phyloP scores from a whole-genome alignment of 495 filamentous ascomycete genomes.

The Trichoderma virens region DNA sequence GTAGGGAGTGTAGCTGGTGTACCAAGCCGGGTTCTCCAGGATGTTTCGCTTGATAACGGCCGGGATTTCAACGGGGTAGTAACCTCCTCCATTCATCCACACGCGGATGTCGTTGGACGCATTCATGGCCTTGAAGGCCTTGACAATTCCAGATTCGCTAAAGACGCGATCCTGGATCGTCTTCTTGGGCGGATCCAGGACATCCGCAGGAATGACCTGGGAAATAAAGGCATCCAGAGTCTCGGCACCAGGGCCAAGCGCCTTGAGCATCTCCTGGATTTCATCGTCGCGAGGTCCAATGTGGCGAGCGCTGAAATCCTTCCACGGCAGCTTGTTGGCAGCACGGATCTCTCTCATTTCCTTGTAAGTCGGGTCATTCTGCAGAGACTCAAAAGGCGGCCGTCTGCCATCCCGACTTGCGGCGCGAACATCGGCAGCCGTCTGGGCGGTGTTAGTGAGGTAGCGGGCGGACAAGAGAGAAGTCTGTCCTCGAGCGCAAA shows the following conservation, averaged over 20 bases:
- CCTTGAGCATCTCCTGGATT: constrained; percentile 70
- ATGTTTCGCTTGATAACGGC: constrained; percentile 93
- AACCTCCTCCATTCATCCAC: constrained; percentile 80
- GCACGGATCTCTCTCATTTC: neutral
- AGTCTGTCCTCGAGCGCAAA: neutral
- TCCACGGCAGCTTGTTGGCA: constrained; percentile 14
- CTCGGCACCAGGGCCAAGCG: constrained; percentile 64
- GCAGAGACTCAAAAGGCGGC: neutral
- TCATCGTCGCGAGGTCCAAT: constrained; percentile 79
- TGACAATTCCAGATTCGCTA: neutral
- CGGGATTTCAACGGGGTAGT: constrained; percentile 78
- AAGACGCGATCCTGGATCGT: constrained; percentile 14
- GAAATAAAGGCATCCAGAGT: constrained; percentile 81
- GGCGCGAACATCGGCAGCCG: neutral
- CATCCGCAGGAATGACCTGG: constrained; percentile 76
- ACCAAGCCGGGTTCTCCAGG: constrained; percentile 92
- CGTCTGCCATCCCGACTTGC: neutral
- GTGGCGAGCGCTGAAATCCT: constrained; percentile 78
- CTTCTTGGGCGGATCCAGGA: constrained; percentile 46
- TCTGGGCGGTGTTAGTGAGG: neutral
- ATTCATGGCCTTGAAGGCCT: constrained; percentile 32
- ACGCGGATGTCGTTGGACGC: constrained; percentile 53
- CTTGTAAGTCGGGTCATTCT: constrained; percentile 2
- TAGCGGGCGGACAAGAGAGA: neutral
- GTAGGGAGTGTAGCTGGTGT: constrained; percentile 98